Conservation (phyloP, 345 rosid genomes). For the Citrus glauca region DNA sequence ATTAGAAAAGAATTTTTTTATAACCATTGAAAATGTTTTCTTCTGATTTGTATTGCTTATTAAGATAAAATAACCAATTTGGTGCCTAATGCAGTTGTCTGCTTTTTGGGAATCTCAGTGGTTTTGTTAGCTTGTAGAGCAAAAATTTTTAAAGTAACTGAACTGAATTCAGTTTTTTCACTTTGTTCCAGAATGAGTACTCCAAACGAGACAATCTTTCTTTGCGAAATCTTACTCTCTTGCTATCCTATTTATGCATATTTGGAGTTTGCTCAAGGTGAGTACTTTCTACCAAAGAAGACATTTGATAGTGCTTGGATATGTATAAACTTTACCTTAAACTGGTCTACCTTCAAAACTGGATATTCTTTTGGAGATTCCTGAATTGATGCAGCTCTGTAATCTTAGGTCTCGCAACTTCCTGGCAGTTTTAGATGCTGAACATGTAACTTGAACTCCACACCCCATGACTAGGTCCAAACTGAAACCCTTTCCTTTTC, state of each 20-base stretch:
- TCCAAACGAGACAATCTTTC: conserved; percentile 74
- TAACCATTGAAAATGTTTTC: background rate
- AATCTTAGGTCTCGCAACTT: background rate
- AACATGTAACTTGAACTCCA: background rate
- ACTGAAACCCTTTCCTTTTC: background rate
- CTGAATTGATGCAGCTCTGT: background rate
- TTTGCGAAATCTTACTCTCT: conserved; percentile 72
- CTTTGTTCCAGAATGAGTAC: conserved; percentile 66
- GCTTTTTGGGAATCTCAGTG: background rate
- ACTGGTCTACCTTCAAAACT: background rate
- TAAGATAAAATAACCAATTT: background rate
- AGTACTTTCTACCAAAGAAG: conserved; percentile 14
- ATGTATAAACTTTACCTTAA: background rate
- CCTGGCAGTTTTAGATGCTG: background rate
- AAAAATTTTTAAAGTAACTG: background rate
- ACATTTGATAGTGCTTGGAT: background rate
- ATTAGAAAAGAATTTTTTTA: background rate
- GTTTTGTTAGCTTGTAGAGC: background rate
- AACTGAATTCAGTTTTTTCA: background rate
- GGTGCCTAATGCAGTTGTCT: background rate
- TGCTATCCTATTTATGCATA: conserved; percentile 66
- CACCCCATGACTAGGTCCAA: background rate
- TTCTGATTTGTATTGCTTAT: background rate
- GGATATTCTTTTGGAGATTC: background rate
- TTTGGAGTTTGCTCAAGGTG: conserved; percentile 93